phyloP scores from a whole-genome alignment of 805 yeast genomes.

The Yamadazyma laniorum region DNA sequence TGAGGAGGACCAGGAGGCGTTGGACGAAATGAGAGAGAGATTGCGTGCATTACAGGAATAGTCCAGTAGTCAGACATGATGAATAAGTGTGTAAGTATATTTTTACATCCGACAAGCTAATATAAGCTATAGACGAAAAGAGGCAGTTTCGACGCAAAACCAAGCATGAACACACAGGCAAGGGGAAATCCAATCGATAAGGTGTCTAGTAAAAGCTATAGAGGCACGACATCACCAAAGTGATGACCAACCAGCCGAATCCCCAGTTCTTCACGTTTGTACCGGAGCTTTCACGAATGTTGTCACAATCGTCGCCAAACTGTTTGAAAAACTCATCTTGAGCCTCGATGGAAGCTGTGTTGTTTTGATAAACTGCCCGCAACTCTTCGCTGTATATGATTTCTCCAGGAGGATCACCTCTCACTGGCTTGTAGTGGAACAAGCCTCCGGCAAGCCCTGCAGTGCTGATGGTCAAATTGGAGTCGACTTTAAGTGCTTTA shows the following conservation, averaged over 20 bases:
- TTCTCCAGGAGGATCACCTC: slow-evolving; percentile 7
- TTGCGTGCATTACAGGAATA: slow-evolving; percentile 70
- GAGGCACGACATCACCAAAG: neutral
- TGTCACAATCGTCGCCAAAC: slow-evolving; percentile 4
- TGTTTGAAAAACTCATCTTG: slow-evolving; percentile 4
- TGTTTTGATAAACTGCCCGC: neutral
- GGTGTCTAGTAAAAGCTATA: too few species aligned
- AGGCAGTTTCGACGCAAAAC: too few species aligned
- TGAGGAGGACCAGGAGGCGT: slow-evolving; percentile 62
- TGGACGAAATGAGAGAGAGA: slow-evolving; percentile 86
- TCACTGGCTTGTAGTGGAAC: slow-evolving; percentile 4
- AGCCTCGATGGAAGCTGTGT: neutral
- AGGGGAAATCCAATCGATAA: too few species aligned
- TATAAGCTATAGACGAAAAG: too few species aligned
- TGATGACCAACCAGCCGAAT: neutral
- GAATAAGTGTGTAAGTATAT: too few species aligned
- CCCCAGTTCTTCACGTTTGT: too few species aligned
- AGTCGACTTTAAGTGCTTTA: slow-evolving; percentile 6
- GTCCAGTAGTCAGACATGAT: too few species aligned
- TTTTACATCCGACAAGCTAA: too few species aligned
- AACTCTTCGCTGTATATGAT: neutral
- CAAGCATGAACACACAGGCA: too few species aligned
- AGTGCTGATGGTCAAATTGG: slow-evolving; percentile 12
- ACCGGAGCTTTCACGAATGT: neutral
- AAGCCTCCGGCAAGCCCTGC: slow-evolving; percentile 4